Conservation (phyloP, 805 yeast genomes). For the Zygosaccharomyces lentus region DNA sequence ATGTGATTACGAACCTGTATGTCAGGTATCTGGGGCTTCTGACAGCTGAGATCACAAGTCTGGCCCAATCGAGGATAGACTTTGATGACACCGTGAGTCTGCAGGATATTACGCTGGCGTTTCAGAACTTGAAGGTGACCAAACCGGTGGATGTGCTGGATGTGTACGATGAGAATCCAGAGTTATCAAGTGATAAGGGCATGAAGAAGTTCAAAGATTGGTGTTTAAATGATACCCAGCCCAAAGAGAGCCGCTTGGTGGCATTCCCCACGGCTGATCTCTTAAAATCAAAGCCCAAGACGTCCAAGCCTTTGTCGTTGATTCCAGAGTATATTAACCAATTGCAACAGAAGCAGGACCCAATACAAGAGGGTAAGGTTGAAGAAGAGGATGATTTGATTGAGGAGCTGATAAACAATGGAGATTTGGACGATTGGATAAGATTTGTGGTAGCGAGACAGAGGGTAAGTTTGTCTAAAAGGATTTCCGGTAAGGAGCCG, state of each 20-base stretch:
- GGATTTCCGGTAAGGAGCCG: constrained; percentile 21
- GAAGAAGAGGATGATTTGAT: constrained; percentile 24
- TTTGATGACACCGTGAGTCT: constrained; percentile 43
- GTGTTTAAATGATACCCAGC: constrained; percentile 44
- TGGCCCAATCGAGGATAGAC: constrained; percentile 46
- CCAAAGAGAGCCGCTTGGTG: constrained; percentile 41
- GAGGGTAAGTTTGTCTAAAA: constrained; percentile 23
- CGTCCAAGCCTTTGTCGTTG: constrained; percentile 23
- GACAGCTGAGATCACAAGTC: constrained; percentile 44
- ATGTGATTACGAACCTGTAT: constrained; percentile 72
- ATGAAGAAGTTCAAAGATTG: constrained; percentile 51
- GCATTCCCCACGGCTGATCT: constrained; percentile 35
- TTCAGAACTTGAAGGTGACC: constrained; percentile 58
- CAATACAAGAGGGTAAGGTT: constrained; percentile 13
- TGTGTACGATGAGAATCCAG: constrained; percentile 45
- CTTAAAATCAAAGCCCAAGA: constrained; percentile 16
- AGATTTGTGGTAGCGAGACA: constrained; percentile 32
- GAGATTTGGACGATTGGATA: constrained; percentile 39
- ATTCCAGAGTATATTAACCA: constrained; percentile 34
- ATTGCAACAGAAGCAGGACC: constrained; percentile 14
- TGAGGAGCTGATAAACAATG: constrained; percentile 31
- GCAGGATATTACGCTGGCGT: constrained; percentile 69
- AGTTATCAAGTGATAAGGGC: constrained; percentile 44
- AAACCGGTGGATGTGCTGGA: constrained; percentile 55
- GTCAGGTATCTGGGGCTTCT: constrained; percentile 58